These are phyloP conservation scores for Fusarium sambucinum DNA, from an alignment of 2,329 filamentous ascomycete species.

Conservation along the genomic window DNA sequence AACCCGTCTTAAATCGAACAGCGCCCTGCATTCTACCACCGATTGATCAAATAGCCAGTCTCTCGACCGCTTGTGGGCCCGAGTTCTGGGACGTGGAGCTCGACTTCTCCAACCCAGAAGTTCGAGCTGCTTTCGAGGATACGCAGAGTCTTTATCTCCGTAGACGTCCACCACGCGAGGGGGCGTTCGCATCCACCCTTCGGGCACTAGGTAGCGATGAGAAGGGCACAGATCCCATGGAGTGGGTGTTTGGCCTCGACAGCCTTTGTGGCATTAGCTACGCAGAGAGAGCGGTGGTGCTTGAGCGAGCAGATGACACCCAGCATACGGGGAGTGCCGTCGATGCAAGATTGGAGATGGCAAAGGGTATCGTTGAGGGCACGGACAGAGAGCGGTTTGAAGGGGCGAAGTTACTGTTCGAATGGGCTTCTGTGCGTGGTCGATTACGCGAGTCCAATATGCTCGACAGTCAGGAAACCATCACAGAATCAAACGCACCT, in stretches of 20 bases:
- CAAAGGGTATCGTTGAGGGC: constrained; percentile 58
- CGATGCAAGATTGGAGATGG: constrained; percentile 78
- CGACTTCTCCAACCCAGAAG: constrained; percentile 75
- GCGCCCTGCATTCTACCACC: constrained; percentile 74
- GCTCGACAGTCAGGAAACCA: constrained; percentile 53
- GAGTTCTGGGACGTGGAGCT: constrained; percentile 85
- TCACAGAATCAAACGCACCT: constrained; percentile 45
- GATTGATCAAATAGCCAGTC: constrained; percentile 69
- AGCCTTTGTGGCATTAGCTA: constrained; percentile 67
- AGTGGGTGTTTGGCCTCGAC: constrained; percentile 79
- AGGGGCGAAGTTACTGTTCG: constrained; percentile 65
- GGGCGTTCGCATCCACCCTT: constrained; percentile 79
- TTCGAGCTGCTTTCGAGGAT: constrained; percentile 71
- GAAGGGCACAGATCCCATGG: constrained; percentile 64
- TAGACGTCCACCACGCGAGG: constrained; percentile 75
- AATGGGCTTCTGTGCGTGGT: constrained; percentile 65
- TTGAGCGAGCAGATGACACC: constrained; percentile 64
- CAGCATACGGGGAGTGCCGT: constrained; percentile 66
- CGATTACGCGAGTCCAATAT: constrained; percentile 48
- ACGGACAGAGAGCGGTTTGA: constrained; percentile 59
- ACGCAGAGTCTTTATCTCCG: constrained; percentile 82
- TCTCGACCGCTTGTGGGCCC: constrained; percentile 71
- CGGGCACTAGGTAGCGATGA: constrained; percentile 71
- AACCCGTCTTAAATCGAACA: constrained; percentile 57
- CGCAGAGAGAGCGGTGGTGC: constrained; percentile 74